A percentile compares a stretch with the other conserved stretches of the same genome.
These are phyloP conservation scores for Theobroma cacao DNA, from an alignment of 345 rosid species.

Conservation along the genomic window DNA sequence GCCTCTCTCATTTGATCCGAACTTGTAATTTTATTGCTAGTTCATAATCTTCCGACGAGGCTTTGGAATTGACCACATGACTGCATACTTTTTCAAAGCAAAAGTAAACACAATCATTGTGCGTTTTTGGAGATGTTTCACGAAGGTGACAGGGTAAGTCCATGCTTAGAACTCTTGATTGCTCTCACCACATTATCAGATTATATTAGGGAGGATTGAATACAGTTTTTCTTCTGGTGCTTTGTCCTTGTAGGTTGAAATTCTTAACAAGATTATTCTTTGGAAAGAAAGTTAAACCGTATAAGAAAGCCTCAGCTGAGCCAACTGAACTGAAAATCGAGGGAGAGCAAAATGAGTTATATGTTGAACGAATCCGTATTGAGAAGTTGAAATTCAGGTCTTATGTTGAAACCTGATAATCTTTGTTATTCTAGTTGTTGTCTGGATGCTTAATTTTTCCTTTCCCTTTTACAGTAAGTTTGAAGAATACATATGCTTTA, in stretches of 20 bases:
- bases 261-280: conserved; percentile 21
- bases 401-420: neutral
- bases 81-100: conserved; percentile 46
- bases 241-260: conserved; percentile 38
- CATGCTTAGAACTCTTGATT: neutral
- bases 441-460: too few relatives aligned
- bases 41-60: conserved; percentile 75
- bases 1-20: neutral
- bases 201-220: too few relatives aligned
- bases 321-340: conserved; percentile 39
- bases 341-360: conserved; percentile 33
- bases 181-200: neutral
- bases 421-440: too few relatives aligned
- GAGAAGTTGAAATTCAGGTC: conserved; percentile 67
- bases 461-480: too few relatives aligned
- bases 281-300: conserved; percentile 25
- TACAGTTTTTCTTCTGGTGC: neutral
- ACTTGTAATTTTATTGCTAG: conserved; percentile 22
- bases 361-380: conserved; percentile 58
- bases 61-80: conserved; percentile 65
- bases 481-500: too few relatives aligned
- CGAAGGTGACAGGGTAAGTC: conserved; percentile 55
- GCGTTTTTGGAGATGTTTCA: conserved; percentile 49
- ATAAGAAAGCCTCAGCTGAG: conserved; percentile 18
- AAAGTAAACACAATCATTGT: conserved; percentile 57